phyloP scores from a whole-genome alignment of 495 filamentous ascomycete species.

The Usnea hakonensis region DNA sequence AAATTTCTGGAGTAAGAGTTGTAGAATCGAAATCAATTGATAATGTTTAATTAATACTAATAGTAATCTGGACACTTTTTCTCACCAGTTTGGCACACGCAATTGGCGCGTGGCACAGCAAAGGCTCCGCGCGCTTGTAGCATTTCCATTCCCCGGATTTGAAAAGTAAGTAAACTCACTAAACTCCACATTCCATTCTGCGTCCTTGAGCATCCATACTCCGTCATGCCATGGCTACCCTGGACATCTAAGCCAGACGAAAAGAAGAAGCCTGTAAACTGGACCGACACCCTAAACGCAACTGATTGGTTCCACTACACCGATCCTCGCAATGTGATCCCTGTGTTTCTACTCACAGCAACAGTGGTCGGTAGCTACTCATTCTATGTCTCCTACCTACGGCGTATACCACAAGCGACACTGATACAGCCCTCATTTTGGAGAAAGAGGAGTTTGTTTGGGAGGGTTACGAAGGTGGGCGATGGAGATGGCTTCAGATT shows the following conservation, averaged over 20 bases:
- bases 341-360: conserved; percentile 61
- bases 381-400: conserved; percentile 62
- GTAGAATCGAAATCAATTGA: neutral
- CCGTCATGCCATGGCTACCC: conserved; percentile 48
- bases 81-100: neutral
- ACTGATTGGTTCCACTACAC: conserved; percentile 62
- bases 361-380: conserved; percentile 43
- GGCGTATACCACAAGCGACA: conserved; percentile 66
- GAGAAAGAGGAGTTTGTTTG: conserved; percentile 65
- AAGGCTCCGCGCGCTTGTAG: conserved; percentile 5
- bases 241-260: conserved; percentile 32
- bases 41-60: neutral
- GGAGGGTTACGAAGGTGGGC: conserved; percentile 84
- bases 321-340: conserved; percentile 56
- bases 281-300: conserved; percentile 44
- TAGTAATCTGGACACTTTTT: conserved; percentile 15
- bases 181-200: neutral
- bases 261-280: conserved; percentile 30
- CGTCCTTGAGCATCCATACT: neutral
- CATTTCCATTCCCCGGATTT: neutral
- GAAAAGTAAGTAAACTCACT: no score
- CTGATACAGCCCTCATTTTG: conserved; percentile 59
- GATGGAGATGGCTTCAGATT: conserved; percentile 93
- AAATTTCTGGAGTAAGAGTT: neutral
- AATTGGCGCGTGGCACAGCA: conserved; percentile 5